Evolutionary conservation across 495 filamentous ascomycete genomes (phyloP).

Genomic region (Hypoxylon lienhwacheense): DNA sequence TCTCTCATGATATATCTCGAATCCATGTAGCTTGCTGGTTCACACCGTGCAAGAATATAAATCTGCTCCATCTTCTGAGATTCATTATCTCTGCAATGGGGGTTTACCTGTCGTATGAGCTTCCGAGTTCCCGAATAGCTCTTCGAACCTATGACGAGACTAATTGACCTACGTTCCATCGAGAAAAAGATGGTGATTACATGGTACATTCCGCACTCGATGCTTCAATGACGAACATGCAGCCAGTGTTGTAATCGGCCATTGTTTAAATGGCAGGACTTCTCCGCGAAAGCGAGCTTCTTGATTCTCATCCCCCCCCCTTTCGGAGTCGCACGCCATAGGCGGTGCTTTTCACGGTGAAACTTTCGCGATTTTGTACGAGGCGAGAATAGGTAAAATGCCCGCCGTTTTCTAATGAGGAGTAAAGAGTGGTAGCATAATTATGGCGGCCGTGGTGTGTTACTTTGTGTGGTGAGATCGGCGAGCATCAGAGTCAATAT

Average conservation of each 20-base stretch:
- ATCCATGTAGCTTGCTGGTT: conserved; percentile 23
- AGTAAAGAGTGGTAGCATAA: conserved; percentile 16
- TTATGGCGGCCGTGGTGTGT: conserved; percentile 27
- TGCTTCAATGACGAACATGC: conserved; percentile 9
- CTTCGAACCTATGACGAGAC: conserved; percentile 1
- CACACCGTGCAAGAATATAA: conserved; percentile 23
- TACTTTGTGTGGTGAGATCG: conserved; percentile 33
- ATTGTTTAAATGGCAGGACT: conserved; percentile 11
- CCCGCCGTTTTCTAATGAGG: conserved; percentile 25
- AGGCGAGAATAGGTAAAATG: conserved; percentile 19
- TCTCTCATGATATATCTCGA: conserved; percentile 6
- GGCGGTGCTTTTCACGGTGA: conserved; percentile 37
- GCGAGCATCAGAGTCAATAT: conserved; percentile 26
- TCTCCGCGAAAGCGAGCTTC: conserved; percentile 12
- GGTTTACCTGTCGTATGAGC: conserved; percentile 13
- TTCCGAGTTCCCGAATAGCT: conserved; percentile 25
- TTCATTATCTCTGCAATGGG: conserved; percentile 17
- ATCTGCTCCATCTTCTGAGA: conserved; percentile 19
- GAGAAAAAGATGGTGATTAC: not conserved
- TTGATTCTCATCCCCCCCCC: no score
- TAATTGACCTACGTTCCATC: conserved; percentile 10
- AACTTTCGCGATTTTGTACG: conserved; percentile 29
- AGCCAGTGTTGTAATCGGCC: conserved; percentile 19
- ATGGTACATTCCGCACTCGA: conserved; percentile 13
- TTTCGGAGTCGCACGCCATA: conserved; percentile 13